Evolutionary conservation across 164 flowering plant species (phyloP).

Genomic region (Umbellularia californica): DNA sequence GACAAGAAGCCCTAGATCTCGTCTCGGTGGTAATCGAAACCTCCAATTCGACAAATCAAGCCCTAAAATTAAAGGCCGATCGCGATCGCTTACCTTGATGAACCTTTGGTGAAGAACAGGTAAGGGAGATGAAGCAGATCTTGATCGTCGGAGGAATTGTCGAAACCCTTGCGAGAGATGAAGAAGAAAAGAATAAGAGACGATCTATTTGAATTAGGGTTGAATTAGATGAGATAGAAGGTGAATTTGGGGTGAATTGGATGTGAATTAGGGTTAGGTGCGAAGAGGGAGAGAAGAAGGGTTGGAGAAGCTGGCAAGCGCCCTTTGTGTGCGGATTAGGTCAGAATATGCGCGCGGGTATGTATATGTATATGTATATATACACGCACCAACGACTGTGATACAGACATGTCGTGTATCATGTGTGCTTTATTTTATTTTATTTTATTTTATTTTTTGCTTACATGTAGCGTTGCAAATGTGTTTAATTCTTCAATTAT

Average conservation of each 20-base stretch:
- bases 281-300: not conserved
- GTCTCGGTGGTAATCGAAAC: not conserved
- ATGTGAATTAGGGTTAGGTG: not conserved
- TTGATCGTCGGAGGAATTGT: not conserved
- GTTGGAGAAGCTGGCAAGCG: not conserved
- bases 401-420: too few species aligned
- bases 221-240: not conserved
- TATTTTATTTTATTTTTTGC: too few species aligned
- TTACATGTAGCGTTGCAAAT: too few species aligned
- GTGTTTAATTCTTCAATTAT: too few species aligned
- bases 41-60: too few species aligned
- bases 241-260: slow-evolving; percentile 4
- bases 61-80: too few species aligned
- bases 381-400: too few species aligned
- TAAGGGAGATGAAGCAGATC: not conserved
- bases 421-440: too few species aligned
- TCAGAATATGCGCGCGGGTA: not conserved
- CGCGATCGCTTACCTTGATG: not conserved
- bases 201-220: not conserved
- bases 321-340: not conserved
- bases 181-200: not conserved
- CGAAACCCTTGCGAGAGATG: not conserved
- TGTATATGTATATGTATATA: too few species aligned
- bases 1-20: not conserved
- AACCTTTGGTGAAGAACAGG: not conserved